Conservation (phyloP, 1,284 basidiomycete species). For the Microbotryum silenes-acaulis region DNA sequence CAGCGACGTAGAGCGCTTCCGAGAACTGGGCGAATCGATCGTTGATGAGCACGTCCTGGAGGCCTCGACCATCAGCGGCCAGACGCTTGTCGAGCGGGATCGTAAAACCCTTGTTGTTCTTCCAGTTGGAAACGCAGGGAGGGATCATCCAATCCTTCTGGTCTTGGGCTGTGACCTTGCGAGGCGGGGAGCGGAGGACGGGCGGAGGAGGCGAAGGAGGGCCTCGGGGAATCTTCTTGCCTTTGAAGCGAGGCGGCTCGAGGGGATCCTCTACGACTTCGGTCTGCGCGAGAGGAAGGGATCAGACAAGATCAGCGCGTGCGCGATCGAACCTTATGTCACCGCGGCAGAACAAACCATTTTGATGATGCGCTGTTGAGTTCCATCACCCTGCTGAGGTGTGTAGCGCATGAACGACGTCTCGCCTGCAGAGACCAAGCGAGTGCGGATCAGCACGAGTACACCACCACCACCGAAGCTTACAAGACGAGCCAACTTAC, state of each 20-base stretch:
- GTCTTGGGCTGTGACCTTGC: conserved; percentile 91
- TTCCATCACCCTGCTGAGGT: conserved; percentile 69
- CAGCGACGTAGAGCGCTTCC: conserved; percentile 91
- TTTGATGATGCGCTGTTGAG: conserved; percentile 94
- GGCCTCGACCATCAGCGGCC: conserved; percentile 90
- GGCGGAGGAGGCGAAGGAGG: conserved; percentile 94
- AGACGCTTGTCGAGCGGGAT: conserved; percentile 97
- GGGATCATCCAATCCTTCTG: conserved; percentile 99
- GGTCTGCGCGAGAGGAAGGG: conserved; percentile 1
- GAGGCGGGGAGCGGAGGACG: conserved; percentile 89
- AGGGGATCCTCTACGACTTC: conserved; percentile 94
- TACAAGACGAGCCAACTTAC: conserved; percentile 4
- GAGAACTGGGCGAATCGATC: conserved; percentile 99
- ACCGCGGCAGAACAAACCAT: conserved; percentile 55
- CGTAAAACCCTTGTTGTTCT: conserved; percentile 99
- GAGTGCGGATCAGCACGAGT: no score
- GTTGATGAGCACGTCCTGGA: conserved; percentile 98
- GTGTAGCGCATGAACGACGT: conserved; percentile 85
- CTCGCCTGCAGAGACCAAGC: not conserved
- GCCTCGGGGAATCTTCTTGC: conserved; percentile 94
- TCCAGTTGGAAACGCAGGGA: conserved; percentile 99
- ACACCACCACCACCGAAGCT: not conserved
- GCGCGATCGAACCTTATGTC: not conserved
- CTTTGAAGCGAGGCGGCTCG: conserved; percentile 93
- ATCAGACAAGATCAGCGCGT: not conserved